These are phyloP conservation scores for Neofusicoccum cordaticola DNA, from an alignment of 2,329 filamentous ascomycete genomes.

Conservation along the genomic window DNA sequence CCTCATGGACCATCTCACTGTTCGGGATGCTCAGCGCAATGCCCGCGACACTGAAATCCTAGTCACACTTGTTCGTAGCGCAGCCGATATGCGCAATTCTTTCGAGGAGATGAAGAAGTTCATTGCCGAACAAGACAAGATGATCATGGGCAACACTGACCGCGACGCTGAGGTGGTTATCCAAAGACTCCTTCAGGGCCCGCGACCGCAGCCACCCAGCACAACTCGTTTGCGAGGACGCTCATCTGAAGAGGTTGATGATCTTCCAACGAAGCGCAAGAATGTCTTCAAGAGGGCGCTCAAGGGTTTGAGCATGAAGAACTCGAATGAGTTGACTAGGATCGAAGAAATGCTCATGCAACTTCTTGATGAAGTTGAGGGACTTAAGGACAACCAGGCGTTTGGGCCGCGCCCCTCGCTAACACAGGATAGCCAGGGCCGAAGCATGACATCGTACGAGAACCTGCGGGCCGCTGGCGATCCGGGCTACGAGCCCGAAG, in stretches of 20 bases:
- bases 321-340: conserved; percentile 78
- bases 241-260: conserved; percentile 53
- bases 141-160: conserved; percentile 83
- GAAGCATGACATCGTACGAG: conserved; percentile 66
- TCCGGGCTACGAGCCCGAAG: conserved; percentile 78
- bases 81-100: conserved; percentile 93
- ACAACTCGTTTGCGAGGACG: conserved; percentile 24
- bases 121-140: conserved; percentile 83
- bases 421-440: conserved; percentile 31
- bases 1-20: conserved; percentile 97
- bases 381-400: conserved; percentile 43
- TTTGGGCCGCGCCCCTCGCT: conserved; percentile 21
- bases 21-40: conserved; percentile 92
- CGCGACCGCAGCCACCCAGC: conserved; percentile 70
- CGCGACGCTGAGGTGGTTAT: conserved; percentile 83
- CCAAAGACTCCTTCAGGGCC: conserved; percentile 78
- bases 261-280: conserved; percentile 72
- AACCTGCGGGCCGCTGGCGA: conserved; percentile 68
- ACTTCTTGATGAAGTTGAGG: conserved; percentile 87
- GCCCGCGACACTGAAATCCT: conserved; percentile 95
- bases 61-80: conserved; percentile 87
- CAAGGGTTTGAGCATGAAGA: conserved; percentile 84
- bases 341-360: conserved; percentile 74
- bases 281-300: conserved; percentile 94
- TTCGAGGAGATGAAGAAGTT: conserved; percentile 95